Evolutionary conservation across 257 asterid species (phyloP).

Genomic region (Scutellaria baicalensis): DNA sequence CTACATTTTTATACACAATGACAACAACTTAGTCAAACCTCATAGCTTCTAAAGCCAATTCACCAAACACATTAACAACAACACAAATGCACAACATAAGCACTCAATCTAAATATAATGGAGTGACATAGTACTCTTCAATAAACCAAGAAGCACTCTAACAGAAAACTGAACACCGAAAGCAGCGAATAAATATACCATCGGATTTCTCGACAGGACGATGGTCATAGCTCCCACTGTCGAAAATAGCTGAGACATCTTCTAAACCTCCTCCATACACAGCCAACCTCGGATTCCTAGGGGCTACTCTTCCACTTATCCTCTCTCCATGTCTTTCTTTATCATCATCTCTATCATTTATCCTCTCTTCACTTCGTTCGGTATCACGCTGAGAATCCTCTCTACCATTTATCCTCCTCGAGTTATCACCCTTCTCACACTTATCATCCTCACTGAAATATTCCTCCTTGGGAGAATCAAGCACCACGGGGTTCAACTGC

Average conservation of each 20-base stretch:
- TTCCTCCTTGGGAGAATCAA: conserved; percentile 44
- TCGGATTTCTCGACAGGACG: conserved; percentile 30
- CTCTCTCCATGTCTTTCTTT: neutral
- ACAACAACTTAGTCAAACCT: neutral
- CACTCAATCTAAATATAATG: neutral
- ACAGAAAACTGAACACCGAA: neutral
- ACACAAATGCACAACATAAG: conserved; percentile 1
- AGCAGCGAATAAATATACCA: conserved; percentile 35
- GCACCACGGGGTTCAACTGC: conserved; percentile 71
- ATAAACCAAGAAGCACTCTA: neutral
- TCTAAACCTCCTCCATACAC: conserved; percentile 87
- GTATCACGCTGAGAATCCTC: neutral
- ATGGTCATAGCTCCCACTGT: conserved; percentile 50
- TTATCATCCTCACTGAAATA: conserved; percentile 7
- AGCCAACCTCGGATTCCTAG: conserved; percentile 84
- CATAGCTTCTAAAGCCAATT: neutral
- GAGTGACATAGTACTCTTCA: neutral
- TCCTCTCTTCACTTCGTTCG: neutral
- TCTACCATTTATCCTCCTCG: neutral
- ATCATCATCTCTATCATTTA: neutral
- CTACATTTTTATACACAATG: neutral
- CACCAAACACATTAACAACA: neutral
- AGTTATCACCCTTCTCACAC: neutral
- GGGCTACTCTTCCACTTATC: conserved; percentile 44
- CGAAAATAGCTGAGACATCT: conserved; percentile 62